Base-by-base conservation (phyloP, 2,329 filamentous ascomycete species). In the Talaromyces sp. region DNA sequence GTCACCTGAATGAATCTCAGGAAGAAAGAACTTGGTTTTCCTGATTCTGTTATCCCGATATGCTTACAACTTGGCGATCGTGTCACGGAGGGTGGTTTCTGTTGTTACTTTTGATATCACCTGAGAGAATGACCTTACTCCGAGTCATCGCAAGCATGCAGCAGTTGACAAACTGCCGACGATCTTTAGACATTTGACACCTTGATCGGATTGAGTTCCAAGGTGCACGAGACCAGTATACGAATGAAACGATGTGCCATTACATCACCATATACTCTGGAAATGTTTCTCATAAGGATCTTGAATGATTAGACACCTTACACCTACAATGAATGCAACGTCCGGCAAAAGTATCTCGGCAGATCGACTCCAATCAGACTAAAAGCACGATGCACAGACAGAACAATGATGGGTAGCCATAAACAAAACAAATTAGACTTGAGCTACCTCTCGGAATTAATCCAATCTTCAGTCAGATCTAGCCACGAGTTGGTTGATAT, bases 61-160 rank as follows among this genome's bases (percentile, higher is more conserved):
- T 37, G n/a, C 19, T 11, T 9, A 56, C 17, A 22, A 15, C 11
- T 56, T 56, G 52, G 11, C 7, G 11, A 56, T 56, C 50, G 17
- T 17, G 17, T 54, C 10, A 35, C 17, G 52, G 52, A 22, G 19
- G 52, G n/a, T 56, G 11, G 19, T 25, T 56, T 22, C 15, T 22
- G 19, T 37, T 37, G 31, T 56, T 56, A 39, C 52, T 25, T 60
- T 41, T 19, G 57, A 31, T 45, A 43, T 47, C 57, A 60, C 27
- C 57, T 60, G 57, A 60, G 17, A 60, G 57, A 19, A 31, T 33
- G 50, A 54, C 15, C 47, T 33, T 52, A 35, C 50, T 54, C 50
- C 31, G 27, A 52, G 22, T 49, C 47, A 50, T 50, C 47, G 7
- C 54, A 41, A 15, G 8, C 37, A 41, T 43, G 37, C 56, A 59